These are phyloP conservation scores for Fusarium burgessii DNA, from an alignment of 2,329 filamentous ascomycete genomes.

Conservation along the genomic window DNA sequence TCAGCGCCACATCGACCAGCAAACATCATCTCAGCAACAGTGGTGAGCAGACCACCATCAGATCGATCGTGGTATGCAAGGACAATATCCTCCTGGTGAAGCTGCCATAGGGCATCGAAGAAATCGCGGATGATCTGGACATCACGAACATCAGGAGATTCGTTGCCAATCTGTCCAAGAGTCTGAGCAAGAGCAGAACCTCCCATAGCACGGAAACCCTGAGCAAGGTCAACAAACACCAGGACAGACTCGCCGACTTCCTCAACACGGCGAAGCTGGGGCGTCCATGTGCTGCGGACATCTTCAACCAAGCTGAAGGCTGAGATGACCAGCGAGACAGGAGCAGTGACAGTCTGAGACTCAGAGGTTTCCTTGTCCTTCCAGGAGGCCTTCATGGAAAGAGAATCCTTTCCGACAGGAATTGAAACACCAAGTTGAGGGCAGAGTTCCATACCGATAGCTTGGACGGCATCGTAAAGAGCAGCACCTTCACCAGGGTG, in stretches of 20 bases:
- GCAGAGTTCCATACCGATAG: slow-evolving; percentile 92
- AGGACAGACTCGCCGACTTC: slow-evolving; percentile 91
- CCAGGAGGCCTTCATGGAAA: slow-evolving; percentile 99
- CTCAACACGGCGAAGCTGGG: slow-evolving; percentile 82
- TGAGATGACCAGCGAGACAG: slow-evolving; percentile 90
- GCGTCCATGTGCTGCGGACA: slow-evolving; percentile 91
- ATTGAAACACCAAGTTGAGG: slow-evolving; percentile 91
- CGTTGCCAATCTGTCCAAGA: slow-evolving; percentile 85
- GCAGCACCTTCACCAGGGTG: slow-evolving; percentile 93
- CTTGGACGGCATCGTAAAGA: slow-evolving; percentile 92
- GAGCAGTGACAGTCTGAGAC: slow-evolving; percentile 88
- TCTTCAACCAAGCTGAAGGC: slow-evolving; percentile 89
- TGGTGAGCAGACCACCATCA: slow-evolving; percentile 91
- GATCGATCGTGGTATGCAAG: slow-evolving; percentile 96
- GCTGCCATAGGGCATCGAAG: slow-evolving; percentile 83
- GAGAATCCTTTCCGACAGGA: slow-evolving; percentile 97
- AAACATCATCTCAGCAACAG: slow-evolving; percentile 97
- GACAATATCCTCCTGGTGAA: slow-evolving; percentile 72
- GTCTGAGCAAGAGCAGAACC: slow-evolving; percentile 93
- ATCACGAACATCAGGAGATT: slow-evolving; percentile 88
- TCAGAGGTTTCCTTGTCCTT: slow-evolving; percentile 75
- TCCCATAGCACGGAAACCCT: slow-evolving; percentile 83
- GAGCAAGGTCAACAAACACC: slow-evolving; percentile 90
- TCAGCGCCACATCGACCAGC: slow-evolving; percentile 91
- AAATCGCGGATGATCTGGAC: slow-evolving; percentile 86